Base-by-base conservation (phyloP, 805 yeast species). In the Teunomyces pallodes region DNA sequence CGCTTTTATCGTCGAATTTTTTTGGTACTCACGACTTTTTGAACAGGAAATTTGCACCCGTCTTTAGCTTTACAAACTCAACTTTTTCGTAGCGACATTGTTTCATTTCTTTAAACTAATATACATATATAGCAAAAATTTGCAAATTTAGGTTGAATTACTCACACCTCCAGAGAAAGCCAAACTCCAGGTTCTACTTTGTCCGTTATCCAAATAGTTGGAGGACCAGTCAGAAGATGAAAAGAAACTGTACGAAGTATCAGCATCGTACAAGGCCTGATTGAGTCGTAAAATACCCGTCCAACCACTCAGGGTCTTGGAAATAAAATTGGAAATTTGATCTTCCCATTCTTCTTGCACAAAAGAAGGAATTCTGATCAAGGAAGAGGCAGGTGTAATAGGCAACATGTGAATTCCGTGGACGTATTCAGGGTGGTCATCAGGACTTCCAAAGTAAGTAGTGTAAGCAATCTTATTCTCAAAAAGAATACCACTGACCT, bases 131-230 rank as follows among this genome's bases (percentile, higher is more conserved):
- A 28, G 41, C 35, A 13, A 29, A 26, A 12, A 14, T 5, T 14
- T 27, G 31, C 26, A 26, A 10, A 10, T 10, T 45, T 54, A 57
- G 9, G 49, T 46, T 16, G 62, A 49, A 42, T 62, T 63, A 36
- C 56, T 47, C 45, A 68, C 52, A 50, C 84, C 86, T 42, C 82
- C 86, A 45, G 82, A 67, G 60, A 73, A 82, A 0, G 86, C 83
- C 51, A 81, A 66, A 43, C 79, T 65, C 87, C 87, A 83, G 4
- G 86, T 80, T 51, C 78, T 65, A 56, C 84, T 79, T 75, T 79
- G 81, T 26, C 87, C 88, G 51, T 79, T 74, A 54, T 83, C 87
- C 53, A 82, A 66, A 64, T 75, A 77, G 10, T 58, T 56, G 41
- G 66, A 63, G 45, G 54, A 24, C 49, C 70, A 74, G 36, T 48